Evolutionary conservation across 2,329 filamentous ascomycete species (phyloP), one percentile per base, ranked within the genome.

Genomic region (Paecilomyces niveus): DNA sequence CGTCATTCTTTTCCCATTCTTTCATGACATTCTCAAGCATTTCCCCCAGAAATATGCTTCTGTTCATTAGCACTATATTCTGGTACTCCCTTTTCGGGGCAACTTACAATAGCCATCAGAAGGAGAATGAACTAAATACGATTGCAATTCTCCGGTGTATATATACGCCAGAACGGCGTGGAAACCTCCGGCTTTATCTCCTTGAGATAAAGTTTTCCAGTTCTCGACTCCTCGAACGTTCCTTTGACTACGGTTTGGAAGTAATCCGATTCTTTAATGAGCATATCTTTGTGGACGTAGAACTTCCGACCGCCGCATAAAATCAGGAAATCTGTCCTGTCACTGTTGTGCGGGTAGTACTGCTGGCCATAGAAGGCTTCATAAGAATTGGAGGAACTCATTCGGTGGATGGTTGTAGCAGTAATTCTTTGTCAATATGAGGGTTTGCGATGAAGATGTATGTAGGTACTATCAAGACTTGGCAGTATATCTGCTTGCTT

Each of bases 211-310:
- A 61, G 35, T 8, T 54, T 54, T 54, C 59, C 55, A 13, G 55
- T 56, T 31, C 57, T 59, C 15, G 58, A 58, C 15, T 61, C 75
- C 58, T 65, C 65, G 45, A 75, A 72, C 0, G 56, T 58, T 1
- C 54, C 61, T 24, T 61, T 57, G 52, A 72, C 62, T 3, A 70
- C 68, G 10, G 54, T 61, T 9, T 67, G 66, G 55, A 76, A 76
- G 21, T 70, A 70, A 32, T 63, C 29, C 0, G 72, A 77, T 54
- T 74, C 70, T 0, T 68, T 53, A 58, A 73, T 76, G 4, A 77
- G 62, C 15, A 77, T 64, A 26, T 67, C 64, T 0, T 70, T 67
- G 35, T 77, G 74, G 0, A 68, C 67, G 8, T 67, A 67, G 61
- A 76, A 76, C 2, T 64, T 59, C 0, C 59, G 61, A 1, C 59